phyloP scores from a whole-genome alignment of 225 moss, liverwort and hornwort genomes.

The Bryum argenteum region DNA sequence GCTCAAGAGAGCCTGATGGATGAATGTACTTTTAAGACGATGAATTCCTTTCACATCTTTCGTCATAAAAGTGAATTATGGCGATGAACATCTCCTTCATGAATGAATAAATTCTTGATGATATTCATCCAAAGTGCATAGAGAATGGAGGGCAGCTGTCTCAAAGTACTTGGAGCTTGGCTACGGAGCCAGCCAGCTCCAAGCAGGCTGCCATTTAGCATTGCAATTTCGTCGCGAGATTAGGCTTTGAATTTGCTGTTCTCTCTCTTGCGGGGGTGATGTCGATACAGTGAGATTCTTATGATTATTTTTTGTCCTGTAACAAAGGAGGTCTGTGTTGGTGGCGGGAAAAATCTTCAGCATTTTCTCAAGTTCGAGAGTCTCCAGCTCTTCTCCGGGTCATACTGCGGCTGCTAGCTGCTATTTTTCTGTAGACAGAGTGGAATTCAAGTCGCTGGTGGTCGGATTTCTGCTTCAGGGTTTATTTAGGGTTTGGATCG shows the following conservation, averaged over 20 bases:
- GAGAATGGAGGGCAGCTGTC: background rate
- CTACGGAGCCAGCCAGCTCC: conserved; percentile 19
- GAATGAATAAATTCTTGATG: background rate
- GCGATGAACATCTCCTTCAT: background rate
- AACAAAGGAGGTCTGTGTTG: background rate
- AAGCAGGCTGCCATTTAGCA: background rate
- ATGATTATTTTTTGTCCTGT: background rate
- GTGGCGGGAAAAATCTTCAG: background rate
- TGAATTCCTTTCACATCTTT: no score
- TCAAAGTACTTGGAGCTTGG: conserved; percentile 1
- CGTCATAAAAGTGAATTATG: background rate
- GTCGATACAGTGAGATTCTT: background rate
- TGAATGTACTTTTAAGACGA: no score
- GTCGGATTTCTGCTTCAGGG: conserved; percentile 13
- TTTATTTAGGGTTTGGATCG: conserved; percentile 40
- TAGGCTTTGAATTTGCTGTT: no score
- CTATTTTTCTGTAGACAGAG: background rate
- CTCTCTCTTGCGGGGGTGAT: no score
- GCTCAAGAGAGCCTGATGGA: background rate
- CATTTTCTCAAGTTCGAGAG: background rate
- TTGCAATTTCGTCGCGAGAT: background rate
- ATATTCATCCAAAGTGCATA: background rate
- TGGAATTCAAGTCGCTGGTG: background rate
- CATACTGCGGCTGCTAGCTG: conserved; percentile 2
- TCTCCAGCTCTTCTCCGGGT: background rate